phyloP scores from a whole-genome alignment of 2,329 filamentous ascomycete genomes.

The Talaromyces sp. region DNA sequence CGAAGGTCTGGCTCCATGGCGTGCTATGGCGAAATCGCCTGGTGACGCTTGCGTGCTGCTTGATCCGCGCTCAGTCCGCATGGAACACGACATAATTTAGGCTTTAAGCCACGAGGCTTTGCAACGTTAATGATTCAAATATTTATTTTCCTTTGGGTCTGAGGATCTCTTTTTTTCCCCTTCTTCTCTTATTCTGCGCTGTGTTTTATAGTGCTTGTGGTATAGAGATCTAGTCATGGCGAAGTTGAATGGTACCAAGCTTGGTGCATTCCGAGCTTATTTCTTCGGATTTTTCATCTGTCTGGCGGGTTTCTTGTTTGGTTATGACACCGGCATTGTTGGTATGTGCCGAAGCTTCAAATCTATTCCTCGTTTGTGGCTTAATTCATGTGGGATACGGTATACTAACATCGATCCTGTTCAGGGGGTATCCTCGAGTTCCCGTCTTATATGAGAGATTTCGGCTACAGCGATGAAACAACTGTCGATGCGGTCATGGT shows the following conservation, averaged over 20 bases:
- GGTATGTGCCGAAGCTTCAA: slow-evolving; percentile 19
- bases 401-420: not conserved
- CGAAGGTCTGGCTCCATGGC: slow-evolving; percentile 13
- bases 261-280: slow-evolving; percentile 26
- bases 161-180: not conserved
- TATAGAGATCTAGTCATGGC: slow-evolving; percentile 7
- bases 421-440: slow-evolving; percentile 49
- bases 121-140: not conserved
- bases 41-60: slow-evolving; percentile 22
- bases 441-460: slow-evolving; percentile 46
- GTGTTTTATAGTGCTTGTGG: not conserved
- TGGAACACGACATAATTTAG: not conserved
- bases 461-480: slow-evolving; percentile 46
- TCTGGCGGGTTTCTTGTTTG: slow-evolving; percentile 36
- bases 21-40: slow-evolving; percentile 27
- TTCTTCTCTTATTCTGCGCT: not conserved
- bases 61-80: not conserved
- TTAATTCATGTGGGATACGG: too few relatives aligned
- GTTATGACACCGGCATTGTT: slow-evolving; percentile 38
- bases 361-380: not conserved
- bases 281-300: slow-evolving; percentile 29
- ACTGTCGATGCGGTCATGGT: slow-evolving; percentile 52
- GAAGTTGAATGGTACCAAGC: slow-evolving; percentile 20
- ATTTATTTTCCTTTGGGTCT: not conserved
- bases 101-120: slow-evolving; percentile 7